Conservation (phyloP, 116 monocot species). For the Zostera marina region DNA sequence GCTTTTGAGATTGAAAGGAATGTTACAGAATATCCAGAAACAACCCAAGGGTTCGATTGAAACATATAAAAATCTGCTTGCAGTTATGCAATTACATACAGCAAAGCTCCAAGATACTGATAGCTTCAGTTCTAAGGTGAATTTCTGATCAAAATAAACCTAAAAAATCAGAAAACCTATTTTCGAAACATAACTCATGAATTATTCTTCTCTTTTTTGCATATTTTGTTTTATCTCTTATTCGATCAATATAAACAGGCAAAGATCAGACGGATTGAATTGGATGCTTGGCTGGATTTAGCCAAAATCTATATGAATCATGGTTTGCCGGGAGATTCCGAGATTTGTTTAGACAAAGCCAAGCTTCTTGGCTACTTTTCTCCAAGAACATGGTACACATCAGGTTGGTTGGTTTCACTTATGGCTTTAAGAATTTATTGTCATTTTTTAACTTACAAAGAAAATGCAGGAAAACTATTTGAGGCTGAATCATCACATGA, state of each 20-base stretch:
- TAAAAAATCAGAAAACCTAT: no score
- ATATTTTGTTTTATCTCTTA: no score
- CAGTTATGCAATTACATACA: conserved; percentile 25
- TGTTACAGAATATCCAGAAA: conserved; percentile 39
- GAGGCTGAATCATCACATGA: conserved; percentile 34
- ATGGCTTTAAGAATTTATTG: neutral
- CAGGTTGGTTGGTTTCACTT: conserved; percentile 21
- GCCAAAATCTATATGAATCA: conserved; percentile 42
- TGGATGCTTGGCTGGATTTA: conserved; percentile 72
- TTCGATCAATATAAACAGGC: conserved; percentile 12
- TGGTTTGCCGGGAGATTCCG: conserved; percentile 37
- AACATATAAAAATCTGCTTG: conserved; percentile 47
- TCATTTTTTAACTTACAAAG: neutral
- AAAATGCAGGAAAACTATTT: conserved; percentile 33
- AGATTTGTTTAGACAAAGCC: conserved; percentile 51
- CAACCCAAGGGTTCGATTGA: conserved; percentile 46
- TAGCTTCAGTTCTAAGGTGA: conserved; percentile 15
- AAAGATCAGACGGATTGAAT: conserved; percentile 22
- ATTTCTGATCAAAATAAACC: neutral
- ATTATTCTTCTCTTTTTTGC: no score
- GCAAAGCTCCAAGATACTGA: conserved; percentile 7
- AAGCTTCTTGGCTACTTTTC: conserved; percentile 28
- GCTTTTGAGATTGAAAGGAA: conserved; percentile 46
- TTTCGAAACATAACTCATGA: no score
- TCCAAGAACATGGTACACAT: conserved; percentile 46